Percentiles rank a stretch among this genome's conserved stretches.
Evolutionary conservation across 345 rosid genomes (phyloP).

Genomic region (Citrus australasica): DNA sequence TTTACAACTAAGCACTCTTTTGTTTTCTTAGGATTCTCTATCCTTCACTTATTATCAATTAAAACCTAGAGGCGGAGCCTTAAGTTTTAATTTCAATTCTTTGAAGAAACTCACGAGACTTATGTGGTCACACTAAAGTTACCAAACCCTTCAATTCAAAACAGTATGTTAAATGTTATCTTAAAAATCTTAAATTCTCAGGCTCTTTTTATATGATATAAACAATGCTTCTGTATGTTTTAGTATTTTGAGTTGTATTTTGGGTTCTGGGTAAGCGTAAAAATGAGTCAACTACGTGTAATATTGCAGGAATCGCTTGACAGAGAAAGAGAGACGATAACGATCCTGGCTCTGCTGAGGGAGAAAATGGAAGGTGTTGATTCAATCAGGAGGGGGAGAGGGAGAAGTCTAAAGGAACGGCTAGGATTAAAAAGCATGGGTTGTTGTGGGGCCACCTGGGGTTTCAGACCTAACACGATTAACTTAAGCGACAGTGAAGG

Average conservation of each 20-base stretch:
- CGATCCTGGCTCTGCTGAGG: conserved; percentile 50
- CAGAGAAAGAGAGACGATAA: conserved; percentile 29
- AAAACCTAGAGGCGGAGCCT: conserved; percentile 18
- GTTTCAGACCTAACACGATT: conserved; percentile 37
- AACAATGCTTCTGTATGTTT: not conserved
- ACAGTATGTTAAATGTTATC: not conserved
- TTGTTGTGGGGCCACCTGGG: conserved; percentile 73
- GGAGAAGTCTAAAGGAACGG: conserved; percentile 59
- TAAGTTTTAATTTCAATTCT: conserved; percentile 9
- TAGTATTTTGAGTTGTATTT: not conserved
- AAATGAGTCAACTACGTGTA: conserved; percentile 47
- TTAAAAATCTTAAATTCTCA: not conserved
- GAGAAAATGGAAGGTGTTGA: conserved; percentile 52
- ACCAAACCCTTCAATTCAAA: not conserved
- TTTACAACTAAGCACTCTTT: not conserved
- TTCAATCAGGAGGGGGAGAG: conserved; percentile 21
- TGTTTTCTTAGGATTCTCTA: not conserved
- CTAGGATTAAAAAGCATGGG: conserved; percentile 56
- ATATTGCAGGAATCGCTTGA: conserved; percentile 40
- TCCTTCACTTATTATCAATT: not conserved
- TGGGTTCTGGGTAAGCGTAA: not conserved
- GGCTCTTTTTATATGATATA: not conserved
- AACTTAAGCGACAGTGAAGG: conserved; percentile 39
- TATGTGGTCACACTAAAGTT: conserved; percentile 18
- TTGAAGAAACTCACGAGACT: conserved; percentile 42